phyloP scores from a whole-genome alignment of 1,284 basidiomycete species.

The Ganoderma leucocontextum region DNA sequence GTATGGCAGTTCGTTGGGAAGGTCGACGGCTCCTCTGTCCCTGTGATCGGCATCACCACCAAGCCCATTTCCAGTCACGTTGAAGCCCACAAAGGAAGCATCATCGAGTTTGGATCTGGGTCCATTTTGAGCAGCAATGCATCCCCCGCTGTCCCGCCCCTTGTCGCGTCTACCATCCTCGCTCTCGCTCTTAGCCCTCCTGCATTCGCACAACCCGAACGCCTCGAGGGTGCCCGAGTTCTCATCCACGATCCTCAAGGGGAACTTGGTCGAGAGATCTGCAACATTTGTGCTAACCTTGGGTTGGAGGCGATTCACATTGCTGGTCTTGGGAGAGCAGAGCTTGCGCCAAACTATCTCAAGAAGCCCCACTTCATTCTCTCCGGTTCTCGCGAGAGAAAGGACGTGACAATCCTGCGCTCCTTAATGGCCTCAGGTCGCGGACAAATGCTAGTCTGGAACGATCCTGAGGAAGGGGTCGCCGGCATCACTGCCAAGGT shows the following conservation, averaged over 20 bases:
- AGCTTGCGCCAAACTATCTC: neutral
- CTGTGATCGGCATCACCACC: conserved; percentile 18
- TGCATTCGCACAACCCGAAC: conserved; percentile 2
- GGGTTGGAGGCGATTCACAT: conserved; percentile 2
- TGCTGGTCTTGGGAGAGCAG: neutral
- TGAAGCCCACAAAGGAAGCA: conserved; percentile 10
- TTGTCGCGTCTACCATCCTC: conserved; percentile 15
- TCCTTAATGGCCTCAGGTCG: conserved; percentile 4
- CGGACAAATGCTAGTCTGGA: conserved; percentile 11
- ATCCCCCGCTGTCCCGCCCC: neutral
- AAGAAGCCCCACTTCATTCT: conserved; percentile 10
- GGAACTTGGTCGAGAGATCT: neutral
- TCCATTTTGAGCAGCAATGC: neutral
- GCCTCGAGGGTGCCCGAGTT: neutral
- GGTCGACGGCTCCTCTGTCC: conserved; percentile 10
- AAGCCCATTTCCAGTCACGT: conserved; percentile 12
- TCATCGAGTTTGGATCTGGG: conserved; percentile 12
- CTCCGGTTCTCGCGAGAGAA: conserved; percentile 1
- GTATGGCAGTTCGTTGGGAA: conserved; percentile 11
- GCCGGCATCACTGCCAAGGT: neutral
- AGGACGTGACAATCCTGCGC: conserved; percentile 3
- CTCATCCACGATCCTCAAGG: conserved; percentile 9
- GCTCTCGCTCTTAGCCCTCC: conserved; percentile 11
- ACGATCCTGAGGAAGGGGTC: conserved; percentile 12
- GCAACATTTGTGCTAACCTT: neutral